Conservation (phyloP, 2,329 filamentous ascomycete species). For the Onygenales sp. region DNA sequence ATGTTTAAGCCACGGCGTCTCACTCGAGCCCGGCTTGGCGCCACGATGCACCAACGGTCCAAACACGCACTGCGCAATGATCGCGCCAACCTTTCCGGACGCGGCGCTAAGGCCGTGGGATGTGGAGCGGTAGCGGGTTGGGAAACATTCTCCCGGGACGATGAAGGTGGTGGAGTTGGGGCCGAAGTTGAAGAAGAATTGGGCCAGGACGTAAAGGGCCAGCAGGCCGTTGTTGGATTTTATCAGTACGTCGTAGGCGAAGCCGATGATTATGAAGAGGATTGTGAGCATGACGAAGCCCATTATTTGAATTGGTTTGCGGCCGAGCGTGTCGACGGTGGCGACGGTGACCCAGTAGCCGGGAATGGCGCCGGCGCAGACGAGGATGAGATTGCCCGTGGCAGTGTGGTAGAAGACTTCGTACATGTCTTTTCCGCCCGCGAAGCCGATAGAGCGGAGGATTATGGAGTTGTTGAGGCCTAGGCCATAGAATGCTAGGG, state of each 20-base stretch:
- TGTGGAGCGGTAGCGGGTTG: conserved; percentile 53
- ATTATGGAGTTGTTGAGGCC: conserved; percentile 69
- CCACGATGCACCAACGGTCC: conserved; percentile 53
- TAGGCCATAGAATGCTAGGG: conserved; percentile 55
- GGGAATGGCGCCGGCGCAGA: conserved; percentile 68
- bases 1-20: conserved; percentile 58
- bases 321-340: conserved; percentile 62
- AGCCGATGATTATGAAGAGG: conserved; percentile 55
- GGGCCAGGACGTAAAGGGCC: conserved; percentile 53
- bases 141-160: conserved; percentile 56
- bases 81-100: conserved; percentile 58
- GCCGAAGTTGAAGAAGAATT: conserved; percentile 48
- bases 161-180: conserved; percentile 56
- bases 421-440: conserved; percentile 55
- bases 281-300: conserved; percentile 54
- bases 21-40: conserved; percentile 40
- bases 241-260: conserved; percentile 36
- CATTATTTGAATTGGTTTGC: conserved; percentile 63
- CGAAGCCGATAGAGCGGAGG: conserved; percentile 62
- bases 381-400: conserved; percentile 68
- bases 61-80: conserved; percentile 57
- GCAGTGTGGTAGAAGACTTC: conserved; percentile 63
- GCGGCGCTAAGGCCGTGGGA: conserved; percentile 60
- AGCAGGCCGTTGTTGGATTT: conserved; percentile 41
- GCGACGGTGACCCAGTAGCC: conserved; percentile 76